These are phyloP conservation scores for Metschnikowia santaceciliae DNA, from an alignment of 805 yeast species.

Conservation along the genomic window DNA sequence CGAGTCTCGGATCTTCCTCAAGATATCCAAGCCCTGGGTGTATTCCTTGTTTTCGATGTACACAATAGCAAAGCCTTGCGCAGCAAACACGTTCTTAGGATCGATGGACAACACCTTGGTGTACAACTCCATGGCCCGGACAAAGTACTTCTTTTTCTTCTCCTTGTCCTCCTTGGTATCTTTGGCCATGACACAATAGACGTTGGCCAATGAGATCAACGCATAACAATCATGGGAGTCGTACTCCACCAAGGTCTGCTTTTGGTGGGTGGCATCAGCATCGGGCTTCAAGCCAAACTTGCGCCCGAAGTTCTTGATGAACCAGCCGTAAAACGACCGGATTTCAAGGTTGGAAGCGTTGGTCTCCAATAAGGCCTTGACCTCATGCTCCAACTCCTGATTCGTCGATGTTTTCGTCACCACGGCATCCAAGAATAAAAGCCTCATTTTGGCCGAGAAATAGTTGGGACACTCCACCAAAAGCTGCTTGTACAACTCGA, in stretches of 20 bases:
- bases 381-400: slow-evolving; percentile 48
- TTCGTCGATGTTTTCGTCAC: slow-evolving; percentile 34
- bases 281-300: slow-evolving; percentile 47
- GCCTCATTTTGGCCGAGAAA: slow-evolving; percentile 69
- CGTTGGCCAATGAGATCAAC: slow-evolving; percentile 81
- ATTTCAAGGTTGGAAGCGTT: slow-evolving; percentile 69
- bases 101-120: slow-evolving; percentile 85
- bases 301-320: slow-evolving; percentile 56
- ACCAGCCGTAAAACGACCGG: slow-evolving; percentile 93
- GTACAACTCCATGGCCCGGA: slow-evolving; percentile 88
- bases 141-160: slow-evolving; percentile 67
- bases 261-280: slow-evolving; percentile 73
- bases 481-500: slow-evolving; percentile 51
- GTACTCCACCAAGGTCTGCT: slow-evolving; percentile 74
- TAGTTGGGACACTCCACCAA: slow-evolving; percentile 62
- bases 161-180: slow-evolving; percentile 51
- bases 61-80: slow-evolving; percentile 93
- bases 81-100: slow-evolving; percentile 86
- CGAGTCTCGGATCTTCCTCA: slow-evolving; percentile 87
- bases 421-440: slow-evolving; percentile 56
- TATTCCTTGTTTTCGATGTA: slow-evolving; percentile 80
- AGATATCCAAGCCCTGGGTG: slow-evolving; percentile 75
- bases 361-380: slow-evolving; percentile 50
- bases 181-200: slow-evolving; percentile 78
- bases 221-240: slow-evolving; percentile 91